Evolutionary conservation across 2,329 filamentous ascomycete genomes (phyloP).

Genomic region (Neonectria coccinea): DNA sequence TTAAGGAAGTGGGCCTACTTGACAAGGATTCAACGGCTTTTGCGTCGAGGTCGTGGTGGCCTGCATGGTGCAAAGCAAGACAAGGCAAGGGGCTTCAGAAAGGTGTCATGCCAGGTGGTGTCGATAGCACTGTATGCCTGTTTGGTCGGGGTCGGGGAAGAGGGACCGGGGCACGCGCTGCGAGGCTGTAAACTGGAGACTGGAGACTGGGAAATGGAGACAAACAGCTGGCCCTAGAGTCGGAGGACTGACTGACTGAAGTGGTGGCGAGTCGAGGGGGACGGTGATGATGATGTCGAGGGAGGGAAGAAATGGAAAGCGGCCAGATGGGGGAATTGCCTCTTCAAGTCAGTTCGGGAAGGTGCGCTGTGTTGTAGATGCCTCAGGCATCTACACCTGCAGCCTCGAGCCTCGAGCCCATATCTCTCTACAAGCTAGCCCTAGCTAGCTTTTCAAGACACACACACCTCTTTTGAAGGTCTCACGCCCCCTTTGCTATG

Average conservation of each 20-base stretch:
- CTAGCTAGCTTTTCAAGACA: no score
- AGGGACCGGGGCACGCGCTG: neutral
- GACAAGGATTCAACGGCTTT: constrained; percentile 42
- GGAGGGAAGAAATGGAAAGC: constrained; percentile 12
- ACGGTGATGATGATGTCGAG: constrained; percentile 19
- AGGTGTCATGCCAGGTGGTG: constrained; percentile 12
- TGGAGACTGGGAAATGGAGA: constrained; percentile 1
- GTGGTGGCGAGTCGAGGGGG: neutral
- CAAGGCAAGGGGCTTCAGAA: neutral
- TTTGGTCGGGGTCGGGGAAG: neutral
- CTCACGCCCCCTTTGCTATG: no score
- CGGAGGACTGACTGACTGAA: constrained; percentile 1
- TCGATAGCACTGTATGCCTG: no score
- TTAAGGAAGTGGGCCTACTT: constrained; percentile 20
- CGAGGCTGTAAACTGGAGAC: neutral
- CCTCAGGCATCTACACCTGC: no score
- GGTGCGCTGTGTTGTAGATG: neutral
- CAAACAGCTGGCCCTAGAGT: constrained; percentile 9
- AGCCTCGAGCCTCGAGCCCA: no score
- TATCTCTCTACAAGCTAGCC: no score
- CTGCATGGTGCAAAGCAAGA: constrained; percentile 35
- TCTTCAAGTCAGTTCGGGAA: constrained; percentile 26
- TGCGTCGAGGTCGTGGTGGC: constrained; percentile 23
- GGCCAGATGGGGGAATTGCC: constrained; percentile 34
- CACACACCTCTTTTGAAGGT: no score